Evolutionary conservation across 176 grass and related monocot species (phyloP).

Genomic region (Oryza longistaminata): DNA sequence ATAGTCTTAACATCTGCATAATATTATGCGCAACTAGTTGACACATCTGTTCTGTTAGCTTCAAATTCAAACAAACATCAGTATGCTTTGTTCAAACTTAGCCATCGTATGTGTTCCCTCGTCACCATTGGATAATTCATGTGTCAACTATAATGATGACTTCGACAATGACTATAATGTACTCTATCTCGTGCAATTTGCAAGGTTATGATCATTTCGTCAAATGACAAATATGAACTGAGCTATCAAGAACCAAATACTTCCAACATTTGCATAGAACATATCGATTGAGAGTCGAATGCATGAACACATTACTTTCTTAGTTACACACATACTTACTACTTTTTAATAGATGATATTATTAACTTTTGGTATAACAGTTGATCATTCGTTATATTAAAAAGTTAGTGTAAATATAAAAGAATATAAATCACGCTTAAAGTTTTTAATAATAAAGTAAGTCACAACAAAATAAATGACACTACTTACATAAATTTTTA

Average conservation of each 20-base stretch:
- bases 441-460: too few species aligned
- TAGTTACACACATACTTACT: background rate
- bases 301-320: too few species aligned
- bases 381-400: too few species aligned
- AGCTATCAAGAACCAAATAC: background rate
- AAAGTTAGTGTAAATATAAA: too few species aligned
- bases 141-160: background rate
- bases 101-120: background rate
- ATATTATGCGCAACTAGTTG: background rate
- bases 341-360: too few species aligned
- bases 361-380: too few species aligned
- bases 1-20: background rate
- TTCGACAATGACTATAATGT: background rate
- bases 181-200: background rate
- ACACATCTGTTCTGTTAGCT: background rate
- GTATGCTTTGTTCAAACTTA: background rate
- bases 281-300: background rate
- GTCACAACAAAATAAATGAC: too few species aligned
- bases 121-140: background rate
- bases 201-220: background rate
- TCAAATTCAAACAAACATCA: background rate
- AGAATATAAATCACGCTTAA: too few species aligned
- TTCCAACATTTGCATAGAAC: background rate
- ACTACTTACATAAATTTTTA: too few species aligned
- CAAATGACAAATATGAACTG: background rate